A percentile compares a stretch with the other conserved stretches of the same genome.
These are phyloP conservation scores for Gastrolobium villosum DNA, from an alignment of 306 rosid species.

Conservation along the genomic window DNA sequence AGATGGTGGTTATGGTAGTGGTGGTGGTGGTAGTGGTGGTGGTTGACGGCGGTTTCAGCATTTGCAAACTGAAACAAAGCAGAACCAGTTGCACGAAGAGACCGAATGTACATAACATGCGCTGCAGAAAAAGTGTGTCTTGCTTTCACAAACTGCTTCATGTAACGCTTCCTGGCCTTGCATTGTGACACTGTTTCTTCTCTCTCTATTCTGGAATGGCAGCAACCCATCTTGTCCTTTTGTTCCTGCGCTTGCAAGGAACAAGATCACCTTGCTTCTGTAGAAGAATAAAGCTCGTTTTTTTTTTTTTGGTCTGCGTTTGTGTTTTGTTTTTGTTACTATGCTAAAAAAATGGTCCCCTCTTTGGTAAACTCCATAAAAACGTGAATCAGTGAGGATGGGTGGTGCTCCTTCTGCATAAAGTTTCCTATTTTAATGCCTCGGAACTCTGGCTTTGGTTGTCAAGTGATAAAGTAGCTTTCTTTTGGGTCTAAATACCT, in stretches of 20 bases:
- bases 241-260: neutral
- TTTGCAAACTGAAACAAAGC: constrained; percentile 85
- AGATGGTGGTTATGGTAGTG: constrained; percentile 61
- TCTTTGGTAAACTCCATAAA: neutral
- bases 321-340: neutral
- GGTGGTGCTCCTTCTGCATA: constrained; percentile 12
- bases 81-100: constrained; percentile 82
- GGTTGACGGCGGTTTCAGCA: constrained; percentile 58
- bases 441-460: constrained; percentile 37
- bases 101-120: constrained; percentile 82
- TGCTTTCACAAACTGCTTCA: constrained; percentile 82
- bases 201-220: constrained; percentile 76
- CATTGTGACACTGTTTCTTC: constrained; percentile 83
- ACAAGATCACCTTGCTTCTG: neutral
- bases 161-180: constrained; percentile 80
- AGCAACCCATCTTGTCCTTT: constrained; percentile 75
- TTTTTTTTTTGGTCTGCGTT: constrained; percentile 4
- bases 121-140: constrained; percentile 79
- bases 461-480: constrained; percentile 40
- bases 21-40: constrained; percentile 58
- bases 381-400: neutral
- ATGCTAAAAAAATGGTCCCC: constrained; percentile 6
- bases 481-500: constrained; percentile 29
- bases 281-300: neutral
- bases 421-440: constrained; percentile 15